A percentile compares a stretch with the other conserved stretches of the same genome.
Evolutionary conservation across 352 stramenopile genomes (phyloP).

Genomic region (Thraustochytrium sp.): DNA sequence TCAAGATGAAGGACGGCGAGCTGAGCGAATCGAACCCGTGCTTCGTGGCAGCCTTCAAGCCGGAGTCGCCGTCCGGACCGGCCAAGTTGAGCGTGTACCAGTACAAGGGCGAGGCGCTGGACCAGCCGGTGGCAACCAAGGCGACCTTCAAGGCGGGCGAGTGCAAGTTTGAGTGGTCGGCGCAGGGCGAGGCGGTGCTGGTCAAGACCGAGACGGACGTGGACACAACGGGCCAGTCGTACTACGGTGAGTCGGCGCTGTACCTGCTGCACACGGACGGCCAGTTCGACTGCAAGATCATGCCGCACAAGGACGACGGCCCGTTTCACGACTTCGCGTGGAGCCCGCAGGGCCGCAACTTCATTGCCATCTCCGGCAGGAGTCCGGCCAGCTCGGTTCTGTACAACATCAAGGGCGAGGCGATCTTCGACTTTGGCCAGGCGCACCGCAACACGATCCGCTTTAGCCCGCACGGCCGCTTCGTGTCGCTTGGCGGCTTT

Average conservation of each 20-base stretch:
- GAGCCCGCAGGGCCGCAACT: slow-evolving; percentile 79
- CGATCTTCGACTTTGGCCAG: slow-evolving; percentile 90
- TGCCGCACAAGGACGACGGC: slow-evolving; percentile 72
- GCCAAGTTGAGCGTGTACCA: slow-evolving; percentile 73
- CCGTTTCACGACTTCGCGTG: slow-evolving; percentile 89
- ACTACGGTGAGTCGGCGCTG: slow-evolving; percentile 93
- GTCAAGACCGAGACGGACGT: slow-evolving; percentile 83
- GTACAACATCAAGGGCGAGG: slow-evolving; percentile 88
- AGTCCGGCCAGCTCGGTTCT: slow-evolving; percentile 91
- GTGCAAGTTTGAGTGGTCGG: slow-evolving; percentile 78
- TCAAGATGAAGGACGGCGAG: slow-evolving; percentile 15
- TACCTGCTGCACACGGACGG: slow-evolving; percentile 87
- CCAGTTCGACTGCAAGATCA: slow-evolving; percentile 76
- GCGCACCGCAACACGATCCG: slow-evolving; percentile 89
- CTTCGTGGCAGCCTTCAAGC: slow-evolving; percentile 74
- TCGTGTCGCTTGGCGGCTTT: slow-evolving; percentile 80
- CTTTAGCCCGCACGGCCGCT: slow-evolving; percentile 90
- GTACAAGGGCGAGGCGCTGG: slow-evolving; percentile 57
- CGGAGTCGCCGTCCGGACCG: slow-evolving; percentile 78
- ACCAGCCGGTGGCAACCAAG: slow-evolving; percentile 63
- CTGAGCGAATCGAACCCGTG: slow-evolving; percentile 60
- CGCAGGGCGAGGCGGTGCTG: slow-evolving; percentile 70
- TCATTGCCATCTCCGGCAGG: slow-evolving; percentile 85
- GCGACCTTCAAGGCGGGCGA: slow-evolving; percentile 83
- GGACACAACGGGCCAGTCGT: slow-evolving; percentile 85